Conservation (phyloP, 2,329 filamentous ascomycete species). For the Colletotrichum liriopes region DNA sequence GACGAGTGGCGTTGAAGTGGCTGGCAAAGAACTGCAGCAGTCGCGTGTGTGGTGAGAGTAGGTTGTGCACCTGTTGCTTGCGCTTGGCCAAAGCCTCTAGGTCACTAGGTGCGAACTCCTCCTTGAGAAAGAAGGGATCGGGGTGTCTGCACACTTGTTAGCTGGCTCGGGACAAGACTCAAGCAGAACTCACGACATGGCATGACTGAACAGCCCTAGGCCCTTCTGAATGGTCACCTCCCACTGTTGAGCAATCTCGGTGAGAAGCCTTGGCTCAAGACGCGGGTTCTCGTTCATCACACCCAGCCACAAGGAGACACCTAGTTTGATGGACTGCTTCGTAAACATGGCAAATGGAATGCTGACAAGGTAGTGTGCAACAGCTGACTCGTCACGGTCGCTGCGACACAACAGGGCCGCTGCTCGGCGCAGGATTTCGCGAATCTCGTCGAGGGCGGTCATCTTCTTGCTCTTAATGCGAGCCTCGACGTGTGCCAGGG, state of each 20-base stretch:
- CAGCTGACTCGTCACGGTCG: slow-evolving; percentile 80
- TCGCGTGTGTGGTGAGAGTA: slow-evolving; percentile 88
- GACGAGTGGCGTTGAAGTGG: slow-evolving; percentile 93
- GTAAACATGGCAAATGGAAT: slow-evolving; percentile 96
- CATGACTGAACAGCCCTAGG: slow-evolving; percentile 85
- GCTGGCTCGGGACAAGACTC: slow-evolving; percentile 34
- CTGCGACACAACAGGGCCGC: slow-evolving; percentile 89
- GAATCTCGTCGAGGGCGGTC: slow-evolving; percentile 81
- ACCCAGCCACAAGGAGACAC: slow-evolving; percentile 95
- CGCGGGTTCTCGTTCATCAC: slow-evolving; percentile 96
- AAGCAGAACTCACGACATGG: slow-evolving; percentile 69
- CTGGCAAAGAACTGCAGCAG: slow-evolving; percentile 92
- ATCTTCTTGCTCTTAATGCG: slow-evolving; percentile 78
- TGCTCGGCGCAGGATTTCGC: slow-evolving; percentile 86
- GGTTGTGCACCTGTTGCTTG: slow-evolving; percentile 84
- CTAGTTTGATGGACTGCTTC: slow-evolving; percentile 95
- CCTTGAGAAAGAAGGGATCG: slow-evolving; percentile 91
- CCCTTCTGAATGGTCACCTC: slow-evolving; percentile 84
- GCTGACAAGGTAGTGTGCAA: slow-evolving; percentile 89
- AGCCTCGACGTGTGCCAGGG: slow-evolving; percentile 81
- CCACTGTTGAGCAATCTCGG: slow-evolving; percentile 92
- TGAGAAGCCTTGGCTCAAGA: slow-evolving; percentile 88
- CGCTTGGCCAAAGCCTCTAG: slow-evolving; percentile 80
- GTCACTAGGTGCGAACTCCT: slow-evolving; percentile 95
- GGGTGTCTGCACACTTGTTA: slow-evolving; percentile 68